Percentiles rank a stretch among this genome's conserved stretches.
These are phyloP conservation scores for Chlamydomonas incerta DNA, from an alignment of 139 green algal genomes.

Conservation along the genomic window DNA sequence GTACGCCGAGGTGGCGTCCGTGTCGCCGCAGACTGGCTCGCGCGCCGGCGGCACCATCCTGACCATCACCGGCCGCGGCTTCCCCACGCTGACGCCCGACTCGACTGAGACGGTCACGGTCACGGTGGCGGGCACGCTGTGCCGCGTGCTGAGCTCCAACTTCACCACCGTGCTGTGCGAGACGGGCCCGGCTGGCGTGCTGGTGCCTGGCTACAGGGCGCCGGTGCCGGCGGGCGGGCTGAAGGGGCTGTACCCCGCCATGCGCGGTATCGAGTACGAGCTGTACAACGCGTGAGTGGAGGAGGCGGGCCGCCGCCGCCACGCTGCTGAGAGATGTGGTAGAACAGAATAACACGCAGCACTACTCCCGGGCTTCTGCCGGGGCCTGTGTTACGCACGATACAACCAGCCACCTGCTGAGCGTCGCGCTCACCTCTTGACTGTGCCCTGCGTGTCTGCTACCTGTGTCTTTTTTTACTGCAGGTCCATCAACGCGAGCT, in stretches of 20 bases:
- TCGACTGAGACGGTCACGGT: neutral
- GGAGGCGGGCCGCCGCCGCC: too few species aligned
- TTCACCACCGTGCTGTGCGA: neutral
- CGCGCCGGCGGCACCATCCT: neutral
- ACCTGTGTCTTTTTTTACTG: too few species aligned
- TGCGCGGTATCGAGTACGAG: constrained; percentile 32
- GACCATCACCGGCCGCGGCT: constrained; percentile 5
- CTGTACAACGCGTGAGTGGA: neutral
- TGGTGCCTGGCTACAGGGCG: neutral
- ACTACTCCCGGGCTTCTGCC: too few species aligned
- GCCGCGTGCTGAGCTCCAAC: neutral
- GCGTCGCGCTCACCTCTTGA: too few species aligned
- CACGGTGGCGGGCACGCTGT: neutral
- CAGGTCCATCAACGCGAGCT: neutral
- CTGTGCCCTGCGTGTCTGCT: too few species aligned
- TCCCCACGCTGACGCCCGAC: neutral
- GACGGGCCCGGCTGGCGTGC: neutral
- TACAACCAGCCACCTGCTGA: too few species aligned
- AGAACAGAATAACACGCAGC: too few species aligned
- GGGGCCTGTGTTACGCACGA: too few species aligned
- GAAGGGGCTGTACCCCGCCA: constrained; percentile 6
- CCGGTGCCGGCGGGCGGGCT: neutral
- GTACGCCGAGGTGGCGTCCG: neutral
- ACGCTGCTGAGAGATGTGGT: neutral
- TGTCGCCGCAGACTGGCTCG: neutral